Percentiles rank a stretch among this genome's conserved stretches.
phyloP scores from a whole-genome alignment of 2,329 filamentous ascomycete genomes.

The Pseudogymnoascus sp. region DNA sequence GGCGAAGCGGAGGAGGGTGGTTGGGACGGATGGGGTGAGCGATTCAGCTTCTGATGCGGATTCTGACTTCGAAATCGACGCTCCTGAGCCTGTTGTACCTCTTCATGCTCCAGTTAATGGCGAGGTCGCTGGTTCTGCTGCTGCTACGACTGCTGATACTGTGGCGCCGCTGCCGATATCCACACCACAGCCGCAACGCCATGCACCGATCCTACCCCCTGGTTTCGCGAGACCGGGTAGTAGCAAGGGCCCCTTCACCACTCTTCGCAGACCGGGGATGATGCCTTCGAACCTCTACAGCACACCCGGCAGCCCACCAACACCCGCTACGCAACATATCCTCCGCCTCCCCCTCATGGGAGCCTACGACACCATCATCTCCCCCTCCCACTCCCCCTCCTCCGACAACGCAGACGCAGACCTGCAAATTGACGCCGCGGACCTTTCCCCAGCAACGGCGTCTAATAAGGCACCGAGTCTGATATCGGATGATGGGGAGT shows the following conservation, averaged over 20 bases:
- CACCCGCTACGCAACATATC: neutral
- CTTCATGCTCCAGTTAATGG: no score
- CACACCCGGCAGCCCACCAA: neutral
- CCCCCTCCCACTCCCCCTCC: neutral
- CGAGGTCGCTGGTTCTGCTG: neutral
- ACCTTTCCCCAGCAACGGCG: slow-evolving; percentile 58
- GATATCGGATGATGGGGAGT: slow-evolving; percentile 73
- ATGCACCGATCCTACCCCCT: slow-evolving; percentile 11
- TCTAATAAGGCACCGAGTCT: slow-evolving; percentile 73
- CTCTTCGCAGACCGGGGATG: neutral
- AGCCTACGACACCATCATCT: neutral
- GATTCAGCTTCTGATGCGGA: slow-evolving; percentile 40
- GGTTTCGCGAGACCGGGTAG: neutral
- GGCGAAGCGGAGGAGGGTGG: slow-evolving; percentile 1
- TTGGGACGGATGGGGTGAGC: neutral
- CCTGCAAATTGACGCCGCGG: slow-evolving; percentile 45
- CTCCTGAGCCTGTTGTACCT: slow-evolving; percentile 33
- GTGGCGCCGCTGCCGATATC: slow-evolving; percentile 10
- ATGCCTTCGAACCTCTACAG: neutral
- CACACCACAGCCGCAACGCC: slow-evolving; percentile 17
- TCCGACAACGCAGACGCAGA: slow-evolving; percentile 42
- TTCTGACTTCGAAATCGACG: slow-evolving; percentile 43
- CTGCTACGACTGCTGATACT: neutral
- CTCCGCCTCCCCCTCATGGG: neutral
- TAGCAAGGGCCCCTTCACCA: neutral